Evolutionary conservation across 345 rosid genomes (phyloP).

Genomic region (Acer saccharum): DNA sequence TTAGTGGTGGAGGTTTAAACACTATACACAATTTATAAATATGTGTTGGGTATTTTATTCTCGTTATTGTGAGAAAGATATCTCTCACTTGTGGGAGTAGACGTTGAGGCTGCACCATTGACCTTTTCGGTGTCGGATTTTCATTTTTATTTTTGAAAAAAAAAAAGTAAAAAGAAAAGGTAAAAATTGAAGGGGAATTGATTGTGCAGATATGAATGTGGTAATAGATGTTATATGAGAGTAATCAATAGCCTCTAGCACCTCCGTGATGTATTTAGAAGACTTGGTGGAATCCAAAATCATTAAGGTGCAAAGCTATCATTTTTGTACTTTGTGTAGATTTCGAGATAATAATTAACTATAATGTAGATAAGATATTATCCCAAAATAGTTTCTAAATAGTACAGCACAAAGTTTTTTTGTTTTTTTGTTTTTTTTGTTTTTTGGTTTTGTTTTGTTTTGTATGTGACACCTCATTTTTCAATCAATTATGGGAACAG

Average conservation of each 20-base stretch:
- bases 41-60: too few relatives aligned
- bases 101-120: too few relatives aligned
- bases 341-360: constrained; percentile 7
- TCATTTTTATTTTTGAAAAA: too few relatives aligned
- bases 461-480: not conserved
- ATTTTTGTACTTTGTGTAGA: not conserved
- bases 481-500: not conserved
- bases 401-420: not conserved
- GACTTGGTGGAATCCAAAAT: not conserved
- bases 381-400: not conserved
- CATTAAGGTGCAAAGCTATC: not conserved
- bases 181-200: not conserved
- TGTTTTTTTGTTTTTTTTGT: not conserved
- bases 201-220: constrained; percentile 3
- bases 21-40: too few relatives aligned
- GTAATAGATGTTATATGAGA: not conserved
- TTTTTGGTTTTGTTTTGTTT: too few relatives aligned
- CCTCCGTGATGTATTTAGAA: not conserved
- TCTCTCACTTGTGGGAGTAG: too few relatives aligned
- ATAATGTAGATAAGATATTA: not conserved
- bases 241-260: not conserved
- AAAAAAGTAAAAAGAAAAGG: not conserved
- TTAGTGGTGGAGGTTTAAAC: too few relatives aligned
- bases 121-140: too few relatives aligned
- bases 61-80: too few relatives aligned